These are phyloP conservation scores for Coniophora puteana DNA, from an alignment of 1,284 basidiomycete species.

Conservation along the genomic window DNA sequence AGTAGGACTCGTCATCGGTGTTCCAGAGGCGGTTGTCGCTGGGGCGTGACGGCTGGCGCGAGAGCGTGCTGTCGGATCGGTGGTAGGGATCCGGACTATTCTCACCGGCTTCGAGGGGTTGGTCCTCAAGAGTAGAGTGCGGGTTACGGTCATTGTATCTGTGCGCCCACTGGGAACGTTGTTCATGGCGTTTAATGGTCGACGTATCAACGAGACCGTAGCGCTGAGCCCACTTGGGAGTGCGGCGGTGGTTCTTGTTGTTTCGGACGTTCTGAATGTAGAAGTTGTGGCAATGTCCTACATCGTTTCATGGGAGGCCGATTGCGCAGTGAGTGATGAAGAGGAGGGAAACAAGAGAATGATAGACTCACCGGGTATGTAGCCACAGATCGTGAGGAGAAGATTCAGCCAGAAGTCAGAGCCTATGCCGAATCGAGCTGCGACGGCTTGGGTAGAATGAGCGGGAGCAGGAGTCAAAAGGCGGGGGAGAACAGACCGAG, in stretches of 20 bases:
- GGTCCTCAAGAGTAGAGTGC: constrained; percentile 67
- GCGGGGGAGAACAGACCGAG: constrained; percentile 57
- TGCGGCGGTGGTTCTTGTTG: constrained; percentile 88
- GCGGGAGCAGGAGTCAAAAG: constrained; percentile 5
- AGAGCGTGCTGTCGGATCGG: background rate
- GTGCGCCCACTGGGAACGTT: constrained; percentile 82
- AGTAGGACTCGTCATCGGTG: constrained; percentile 69
- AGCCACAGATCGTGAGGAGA: constrained; percentile 86
- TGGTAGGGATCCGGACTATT: constrained; percentile 16
- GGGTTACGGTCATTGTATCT: constrained; percentile 85
- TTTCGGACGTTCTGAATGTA: constrained; percentile 96
- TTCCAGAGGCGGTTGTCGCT: constrained; percentile 55
- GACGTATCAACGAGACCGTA: constrained; percentile 84
- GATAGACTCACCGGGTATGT: constrained; percentile 70
- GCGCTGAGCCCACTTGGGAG: constrained; percentile 91
- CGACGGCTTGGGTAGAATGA: constrained; percentile 81
- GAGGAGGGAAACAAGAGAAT: background rate
- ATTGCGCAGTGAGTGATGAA: background rate
- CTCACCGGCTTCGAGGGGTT: constrained; percentile 79
- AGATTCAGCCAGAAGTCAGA: constrained; percentile 92
- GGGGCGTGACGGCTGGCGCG: constrained; percentile 10
- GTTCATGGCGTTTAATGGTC: constrained; percentile 72
- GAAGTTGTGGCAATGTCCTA: constrained; percentile 87
- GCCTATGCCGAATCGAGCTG: constrained; percentile 92
- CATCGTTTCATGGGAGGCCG: background rate